Percentiles rank a stretch among this genome's conserved stretches.
These are phyloP conservation scores for Petunia secreta DNA, from an alignment of 257 asterid species.

Conservation along the genomic window DNA sequence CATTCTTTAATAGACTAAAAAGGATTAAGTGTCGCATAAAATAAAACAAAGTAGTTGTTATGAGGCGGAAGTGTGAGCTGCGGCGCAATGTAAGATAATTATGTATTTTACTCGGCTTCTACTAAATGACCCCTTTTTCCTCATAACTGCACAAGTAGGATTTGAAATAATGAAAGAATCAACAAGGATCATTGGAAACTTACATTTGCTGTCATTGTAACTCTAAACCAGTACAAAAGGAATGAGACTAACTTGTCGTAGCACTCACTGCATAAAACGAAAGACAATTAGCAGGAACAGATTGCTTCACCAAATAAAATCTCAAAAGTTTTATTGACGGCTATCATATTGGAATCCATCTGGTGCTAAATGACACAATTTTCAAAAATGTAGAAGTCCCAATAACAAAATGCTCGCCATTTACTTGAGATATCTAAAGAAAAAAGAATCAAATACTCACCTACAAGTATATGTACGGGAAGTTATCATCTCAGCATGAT, in stretches of 20 bases:
- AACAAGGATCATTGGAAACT: conserved; percentile 34
- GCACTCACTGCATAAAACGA: conserved; percentile 70
- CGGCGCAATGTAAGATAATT: not conserved
- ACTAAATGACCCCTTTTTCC: not conserved
- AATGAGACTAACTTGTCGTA: conserved; percentile 76
- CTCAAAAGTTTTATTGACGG: not conserved
- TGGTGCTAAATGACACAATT: not conserved
- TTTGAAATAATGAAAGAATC: not conserved
- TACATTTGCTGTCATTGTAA: conserved; percentile 74
- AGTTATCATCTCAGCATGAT: conserved; percentile 77
- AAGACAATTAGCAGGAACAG: conserved; percentile 23
- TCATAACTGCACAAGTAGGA: not conserved
- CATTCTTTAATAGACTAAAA: not conserved
- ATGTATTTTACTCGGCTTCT: not conserved
- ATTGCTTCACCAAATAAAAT: not conserved
- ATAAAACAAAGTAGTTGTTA: not conserved
- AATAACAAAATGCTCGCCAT: not conserved
- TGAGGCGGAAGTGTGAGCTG: too few relatives aligned
- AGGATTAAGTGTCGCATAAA: not conserved
- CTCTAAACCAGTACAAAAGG: conserved; percentile 92
- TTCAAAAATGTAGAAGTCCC: not conserved
- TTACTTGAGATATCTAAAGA: not conserved
- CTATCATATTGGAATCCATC: conserved; percentile 12
- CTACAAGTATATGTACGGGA: conserved; percentile 68
- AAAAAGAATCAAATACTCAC: conserved; percentile 45